These are phyloP conservation scores for Yamadazyma taylorii DNA, from an alignment of 1,139 yeast genomes.

Conservation along the genomic window DNA sequence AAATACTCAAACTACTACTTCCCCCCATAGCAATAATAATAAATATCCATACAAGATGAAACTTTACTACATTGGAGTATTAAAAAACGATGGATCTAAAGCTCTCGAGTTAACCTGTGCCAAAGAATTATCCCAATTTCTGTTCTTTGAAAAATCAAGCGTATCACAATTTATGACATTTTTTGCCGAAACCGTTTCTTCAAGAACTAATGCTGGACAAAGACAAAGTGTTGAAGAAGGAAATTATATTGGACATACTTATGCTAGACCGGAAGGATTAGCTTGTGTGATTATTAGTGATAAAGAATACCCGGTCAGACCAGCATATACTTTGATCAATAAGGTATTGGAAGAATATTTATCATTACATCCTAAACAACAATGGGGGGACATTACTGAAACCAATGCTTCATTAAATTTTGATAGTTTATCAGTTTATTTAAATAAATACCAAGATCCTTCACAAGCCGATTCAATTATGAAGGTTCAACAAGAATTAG, in stretches of 20 bases:
- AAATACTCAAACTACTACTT: too few species aligned
- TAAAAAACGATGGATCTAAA: constrained; percentile 63
- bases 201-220: constrained; percentile 84
- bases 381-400: constrained; percentile 62
- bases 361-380: constrained; percentile 71
- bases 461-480: constrained; percentile 93
- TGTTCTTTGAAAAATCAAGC: constrained; percentile 79
- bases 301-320: constrained; percentile 93
- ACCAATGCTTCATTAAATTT: constrained; percentile 51
- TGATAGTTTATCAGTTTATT: constrained; percentile 65
- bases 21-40: too few species aligned
- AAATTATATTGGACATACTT: constrained; percentile 87
- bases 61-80: constrained; percentile 84
- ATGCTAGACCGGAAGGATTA: constrained; percentile 84
- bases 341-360: constrained; percentile 89
- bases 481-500: constrained; percentile 97
- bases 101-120: constrained; percentile 79
- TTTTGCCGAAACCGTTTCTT: constrained; percentile 86
- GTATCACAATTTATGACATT: constrained; percentile 93
- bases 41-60: constrained; percentile 63
- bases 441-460: constrained; percentile 92
- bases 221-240: constrained; percentile 96
- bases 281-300: constrained; percentile 95
- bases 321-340: constrained; percentile 92
- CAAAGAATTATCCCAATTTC: constrained; percentile 79